These are phyloP conservation scores for Penicillium sp. DNA, from an alignment of 2,329 filamentous ascomycete genomes.

Conservation along the genomic window DNA sequence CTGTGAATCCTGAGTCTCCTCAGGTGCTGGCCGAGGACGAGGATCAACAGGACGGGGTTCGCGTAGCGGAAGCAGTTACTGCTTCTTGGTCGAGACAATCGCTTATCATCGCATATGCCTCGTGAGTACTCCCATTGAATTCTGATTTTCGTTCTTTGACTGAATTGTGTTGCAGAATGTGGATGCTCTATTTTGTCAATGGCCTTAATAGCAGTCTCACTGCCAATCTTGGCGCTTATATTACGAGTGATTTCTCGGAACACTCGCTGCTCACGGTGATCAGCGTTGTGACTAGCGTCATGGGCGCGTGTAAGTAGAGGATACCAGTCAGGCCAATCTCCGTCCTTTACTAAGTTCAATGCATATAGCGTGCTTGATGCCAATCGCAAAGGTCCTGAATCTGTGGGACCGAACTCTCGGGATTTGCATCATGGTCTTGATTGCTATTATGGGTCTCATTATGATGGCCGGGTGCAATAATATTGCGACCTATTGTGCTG, in stretches of 20 bases:
- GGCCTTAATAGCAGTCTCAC: slow-evolving; percentile 42
- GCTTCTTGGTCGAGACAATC: slow-evolving; percentile 41
- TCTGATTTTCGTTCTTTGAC: slow-evolving; percentile 34
- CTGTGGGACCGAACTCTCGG: slow-evolving; percentile 63
- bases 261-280: slow-evolving; percentile 60
- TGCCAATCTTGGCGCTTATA: slow-evolving; percentile 48
- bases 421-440: slow-evolving; percentile 51
- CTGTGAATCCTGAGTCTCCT: not conserved
- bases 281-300: slow-evolving; percentile 55
- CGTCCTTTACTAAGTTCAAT: not conserved
- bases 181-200: slow-evolving; percentile 45
- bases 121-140: slow-evolving; percentile 53
- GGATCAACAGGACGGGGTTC: slow-evolving; percentile 28
- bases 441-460: slow-evolving; percentile 54
- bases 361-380: slow-evolving; percentile 53
- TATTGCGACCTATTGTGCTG: slow-evolving; percentile 63
- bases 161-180: slow-evolving; percentile 40
- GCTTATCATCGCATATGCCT: slow-evolving; percentile 51
- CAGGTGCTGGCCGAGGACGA: not conserved
- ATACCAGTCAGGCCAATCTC: not conserved
- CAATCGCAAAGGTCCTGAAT: slow-evolving; percentile 64
- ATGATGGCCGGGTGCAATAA: slow-evolving; percentile 64
- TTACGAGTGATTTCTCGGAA: slow-evolving; percentile 54
- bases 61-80: slow-evolving; percentile 23
- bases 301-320: slow-evolving; percentile 45